These are phyloP conservation scores for Durotheca rogersii DNA, from an alignment of 495 filamentous ascomycete species.

Conservation along the genomic window DNA sequence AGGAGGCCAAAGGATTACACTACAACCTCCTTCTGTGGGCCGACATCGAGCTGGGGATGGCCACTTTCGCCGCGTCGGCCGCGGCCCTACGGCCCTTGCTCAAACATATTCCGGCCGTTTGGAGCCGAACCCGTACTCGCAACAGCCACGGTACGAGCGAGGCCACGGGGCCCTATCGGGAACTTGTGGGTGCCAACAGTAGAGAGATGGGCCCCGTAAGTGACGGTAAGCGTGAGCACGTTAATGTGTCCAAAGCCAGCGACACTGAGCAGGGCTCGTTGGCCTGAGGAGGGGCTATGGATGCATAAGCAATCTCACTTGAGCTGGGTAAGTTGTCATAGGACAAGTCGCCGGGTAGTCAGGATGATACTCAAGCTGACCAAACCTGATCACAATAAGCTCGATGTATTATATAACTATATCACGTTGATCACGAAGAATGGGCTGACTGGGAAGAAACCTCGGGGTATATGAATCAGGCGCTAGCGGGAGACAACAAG, in stretches of 20 bases:
- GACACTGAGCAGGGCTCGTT: conserved; percentile 1
- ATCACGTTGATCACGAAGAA: neutral
- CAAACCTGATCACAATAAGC: neutral
- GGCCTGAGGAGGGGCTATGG: neutral
- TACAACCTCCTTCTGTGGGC: conserved; percentile 35
- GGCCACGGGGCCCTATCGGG: conserved; percentile 18
- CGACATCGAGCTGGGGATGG: conserved; percentile 34
- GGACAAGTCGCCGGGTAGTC: neutral
- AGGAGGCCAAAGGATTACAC: conserved; percentile 21
- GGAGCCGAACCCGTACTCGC: conserved; percentile 10
- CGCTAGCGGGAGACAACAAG: neutral
- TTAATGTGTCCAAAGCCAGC: neutral
- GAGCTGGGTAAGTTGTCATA: too few species aligned
- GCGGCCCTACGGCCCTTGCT: conserved; percentile 31
- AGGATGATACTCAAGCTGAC: neutral
- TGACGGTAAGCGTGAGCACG: neutral
- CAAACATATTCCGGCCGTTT: conserved; percentile 19
- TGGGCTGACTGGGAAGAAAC: neutral
- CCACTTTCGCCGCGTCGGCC: conserved; percentile 30
- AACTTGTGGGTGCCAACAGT: conserved; percentile 6
- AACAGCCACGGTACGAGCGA: conserved; percentile 15
- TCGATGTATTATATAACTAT: neutral
- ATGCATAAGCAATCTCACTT: too few species aligned
- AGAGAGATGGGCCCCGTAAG: conserved; percentile 12
- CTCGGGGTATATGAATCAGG: neutral